A percentile compares a stretch with the other conserved stretches of the same genome.
These are phyloP conservation scores for Boletus rex-veris DNA, from an alignment of 768 basidiomycete genomes.

Conservation along the genomic window DNA sequence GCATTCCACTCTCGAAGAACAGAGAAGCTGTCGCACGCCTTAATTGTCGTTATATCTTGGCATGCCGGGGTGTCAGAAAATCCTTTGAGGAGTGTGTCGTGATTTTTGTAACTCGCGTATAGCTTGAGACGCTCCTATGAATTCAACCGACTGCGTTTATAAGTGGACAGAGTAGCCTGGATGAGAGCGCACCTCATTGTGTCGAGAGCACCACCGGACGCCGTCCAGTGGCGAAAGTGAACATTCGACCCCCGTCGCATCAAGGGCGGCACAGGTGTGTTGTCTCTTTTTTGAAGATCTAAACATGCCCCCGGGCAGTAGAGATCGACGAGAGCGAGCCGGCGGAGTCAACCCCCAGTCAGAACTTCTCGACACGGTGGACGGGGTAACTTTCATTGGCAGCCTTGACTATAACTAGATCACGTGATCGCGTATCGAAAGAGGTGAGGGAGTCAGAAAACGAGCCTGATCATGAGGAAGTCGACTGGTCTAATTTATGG, in stretches of 20 bases:
- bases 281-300: constrained; percentile 10
- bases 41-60: constrained; percentile 22
- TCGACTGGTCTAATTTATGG: too few species aligned
- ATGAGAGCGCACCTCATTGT: constrained; percentile 26
- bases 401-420: background rate
- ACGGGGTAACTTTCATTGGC: background rate
- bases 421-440: constrained; percentile 4
- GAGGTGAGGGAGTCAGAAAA: too few species aligned
- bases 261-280: constrained; percentile 17
- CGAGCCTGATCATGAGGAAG: too few species aligned
- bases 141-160: background rate
- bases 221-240: constrained; percentile 7
- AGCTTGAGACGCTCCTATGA: constrained; percentile 35
- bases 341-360: background rate
- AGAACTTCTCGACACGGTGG: background rate
- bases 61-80: constrained; percentile 28
- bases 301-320: background rate
- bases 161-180: background rate
- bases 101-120: constrained; percentile 36
- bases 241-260: constrained; percentile 12
- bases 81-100: constrained; percentile 30
- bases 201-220: constrained; percentile 27
- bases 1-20: constrained; percentile 33
- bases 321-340: background rate
- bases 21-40: constrained; percentile 29